Percentiles rank a stretch among this genome's conserved stretches.
Conservation (phyloP, 2,329 filamentous ascomycete genomes). For the Cladophialophora chaetospira region DNA sequence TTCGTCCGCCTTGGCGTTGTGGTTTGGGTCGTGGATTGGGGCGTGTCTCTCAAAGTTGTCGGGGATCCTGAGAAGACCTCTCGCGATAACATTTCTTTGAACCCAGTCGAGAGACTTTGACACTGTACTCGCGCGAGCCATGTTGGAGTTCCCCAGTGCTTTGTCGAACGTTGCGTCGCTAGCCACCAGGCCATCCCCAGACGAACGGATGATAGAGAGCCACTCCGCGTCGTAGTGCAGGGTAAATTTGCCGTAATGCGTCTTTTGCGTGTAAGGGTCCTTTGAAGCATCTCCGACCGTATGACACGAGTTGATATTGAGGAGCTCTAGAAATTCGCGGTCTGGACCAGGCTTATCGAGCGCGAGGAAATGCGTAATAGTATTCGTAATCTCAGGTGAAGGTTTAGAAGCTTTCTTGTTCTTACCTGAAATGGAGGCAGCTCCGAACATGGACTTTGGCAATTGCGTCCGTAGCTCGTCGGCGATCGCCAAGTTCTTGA, state of each 20-base stretch:
- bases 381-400: slow-evolving; percentile 77
- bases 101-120: slow-evolving; percentile 75
- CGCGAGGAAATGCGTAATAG: slow-evolving; percentile 77
- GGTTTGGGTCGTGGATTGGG: slow-evolving; percentile 63
- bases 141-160: slow-evolving; percentile 63
- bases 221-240: slow-evolving; percentile 90
- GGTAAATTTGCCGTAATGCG: slow-evolving; percentile 53
- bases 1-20: slow-evolving; percentile 59
- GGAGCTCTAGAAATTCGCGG: slow-evolving; percentile 78
- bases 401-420: slow-evolving; percentile 55
- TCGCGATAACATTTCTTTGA: slow-evolving; percentile 68
- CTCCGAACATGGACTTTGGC: slow-evolving; percentile 56
- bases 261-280: slow-evolving; percentile 36
- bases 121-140: slow-evolving; percentile 67
- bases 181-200: slow-evolving; percentile 65
- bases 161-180: slow-evolving; percentile 62
- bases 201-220: slow-evolving; percentile 87
- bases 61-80: slow-evolving; percentile 67
- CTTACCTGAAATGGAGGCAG: slow-evolving; percentile 64
- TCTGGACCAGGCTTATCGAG: slow-evolving; percentile 86
- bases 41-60: slow-evolving; percentile 77
- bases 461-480: slow-evolving; percentile 71
- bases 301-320: slow-evolving; percentile 59
- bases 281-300: not conserved
- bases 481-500: slow-evolving; percentile 46